Evolutionary conservation across 768 basidiomycete species (phyloP).

Genomic region (Amanita pallidorosea): DNA sequence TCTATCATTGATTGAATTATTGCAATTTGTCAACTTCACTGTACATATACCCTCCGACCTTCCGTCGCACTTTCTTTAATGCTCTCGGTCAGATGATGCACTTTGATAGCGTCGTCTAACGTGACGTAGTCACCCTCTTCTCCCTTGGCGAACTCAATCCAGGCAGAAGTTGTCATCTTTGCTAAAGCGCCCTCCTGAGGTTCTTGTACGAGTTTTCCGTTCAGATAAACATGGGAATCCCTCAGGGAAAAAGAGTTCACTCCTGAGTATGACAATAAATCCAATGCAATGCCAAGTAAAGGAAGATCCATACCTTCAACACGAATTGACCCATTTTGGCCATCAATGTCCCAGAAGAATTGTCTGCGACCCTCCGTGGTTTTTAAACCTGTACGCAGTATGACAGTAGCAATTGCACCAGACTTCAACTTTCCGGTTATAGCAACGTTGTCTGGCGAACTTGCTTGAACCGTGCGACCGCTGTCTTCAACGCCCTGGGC

Average conservation of each 20-base stretch:
- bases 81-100: constrained; percentile 9
- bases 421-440: constrained; percentile 5
- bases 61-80: constrained; percentile 9
- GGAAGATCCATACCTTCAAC: constrained; percentile 5
- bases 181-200: constrained; percentile 3
- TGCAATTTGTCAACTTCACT: background rate
- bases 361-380: constrained; percentile 6
- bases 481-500: too few species aligned
- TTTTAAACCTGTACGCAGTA: constrained; percentile 1
- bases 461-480: too few species aligned
- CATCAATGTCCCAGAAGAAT: constrained; percentile 10
- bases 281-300: background rate
- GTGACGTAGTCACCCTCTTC: constrained; percentile 8
- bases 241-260: background rate
- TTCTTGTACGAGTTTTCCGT: constrained; percentile 10
- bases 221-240: constrained; percentile 10
- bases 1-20: too few species aligned
- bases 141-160: constrained; percentile 4
- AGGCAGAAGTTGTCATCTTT: constrained; percentile 5
- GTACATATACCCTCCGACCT: background rate
- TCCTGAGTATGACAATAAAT: background rate
- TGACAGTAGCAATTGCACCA: constrained; percentile 4
- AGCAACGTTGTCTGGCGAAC: constrained; percentile 5
- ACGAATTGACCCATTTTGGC: constrained; percentile 9
- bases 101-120: constrained; percentile 13